A percentile compares a stretch with the other conserved stretches of the same genome.
phyloP scores from a whole-genome alignment of 257 asterid genomes.

The Solanum microdontum region DNA sequence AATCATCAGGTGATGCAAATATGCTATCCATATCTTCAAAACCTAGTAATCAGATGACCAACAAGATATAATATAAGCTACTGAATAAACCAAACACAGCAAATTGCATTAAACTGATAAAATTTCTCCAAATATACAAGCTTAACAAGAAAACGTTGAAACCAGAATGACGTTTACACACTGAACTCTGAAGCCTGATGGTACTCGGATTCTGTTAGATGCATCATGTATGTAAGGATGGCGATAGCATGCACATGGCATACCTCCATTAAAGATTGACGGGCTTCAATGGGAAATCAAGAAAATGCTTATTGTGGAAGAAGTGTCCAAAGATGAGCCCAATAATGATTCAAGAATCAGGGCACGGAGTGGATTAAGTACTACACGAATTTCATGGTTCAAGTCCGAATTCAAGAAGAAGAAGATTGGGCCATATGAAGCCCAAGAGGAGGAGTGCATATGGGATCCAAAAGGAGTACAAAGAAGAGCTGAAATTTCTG shows the following conservation, averaged over 20 bases:
- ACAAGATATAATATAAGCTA: not conserved
- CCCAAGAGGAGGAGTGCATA: not conserved
- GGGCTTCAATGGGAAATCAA: not conserved
- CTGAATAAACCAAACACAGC: not conserved
- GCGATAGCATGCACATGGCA: not conserved
- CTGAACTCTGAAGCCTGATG: not conserved
- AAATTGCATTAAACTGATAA: not conserved
- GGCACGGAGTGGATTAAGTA: not conserved
- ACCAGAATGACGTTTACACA: not conserved
- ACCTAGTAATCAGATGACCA: slow-evolving; percentile 26
- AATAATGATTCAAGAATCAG: not conserved
- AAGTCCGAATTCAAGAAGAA: not conserved
- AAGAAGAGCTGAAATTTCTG: not conserved
- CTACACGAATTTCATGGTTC: not conserved
- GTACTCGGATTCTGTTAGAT: not conserved
- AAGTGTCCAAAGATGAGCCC: not conserved
- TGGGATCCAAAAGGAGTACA: not conserved
- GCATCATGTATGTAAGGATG: not conserved
- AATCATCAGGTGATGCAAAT: slow-evolving; percentile 69
- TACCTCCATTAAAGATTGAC: not conserved
- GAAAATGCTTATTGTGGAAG: not conserved
- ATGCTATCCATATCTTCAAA: slow-evolving; percentile 72
- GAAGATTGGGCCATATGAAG: not conserved
- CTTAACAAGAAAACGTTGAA: not conserved
- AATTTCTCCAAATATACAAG: not conserved